These are phyloP conservation scores for Lentinula raphanica DNA, from an alignment of 768 basidiomycete genomes.

Conservation along the genomic window DNA sequence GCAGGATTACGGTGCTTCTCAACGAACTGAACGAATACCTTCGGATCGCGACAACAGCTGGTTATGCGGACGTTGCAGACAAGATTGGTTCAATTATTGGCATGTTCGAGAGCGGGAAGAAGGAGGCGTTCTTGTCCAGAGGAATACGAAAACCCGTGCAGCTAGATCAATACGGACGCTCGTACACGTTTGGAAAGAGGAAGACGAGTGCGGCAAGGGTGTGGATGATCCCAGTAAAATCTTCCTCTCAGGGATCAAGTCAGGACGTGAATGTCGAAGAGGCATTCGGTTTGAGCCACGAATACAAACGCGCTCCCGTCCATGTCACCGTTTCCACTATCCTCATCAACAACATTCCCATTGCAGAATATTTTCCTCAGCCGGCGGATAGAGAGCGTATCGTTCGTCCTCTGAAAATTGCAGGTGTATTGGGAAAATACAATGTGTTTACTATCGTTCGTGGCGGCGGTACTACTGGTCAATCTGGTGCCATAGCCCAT, in stretches of 20 bases:
- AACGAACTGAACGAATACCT: slow-evolving; percentile 61
- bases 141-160: slow-evolving; percentile 51
- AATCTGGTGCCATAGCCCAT: slow-evolving; percentile 81
- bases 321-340: slow-evolving; percentile 55
- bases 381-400: slow-evolving; percentile 76
- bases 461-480: slow-evolving; percentile 89
- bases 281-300: slow-evolving; percentile 16
- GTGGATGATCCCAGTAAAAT: slow-evolving; percentile 78
- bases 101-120: slow-evolving; percentile 63
- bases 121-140: slow-evolving; percentile 40
- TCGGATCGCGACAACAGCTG: slow-evolving; percentile 54
- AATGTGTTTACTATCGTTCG: slow-evolving; percentile 71
- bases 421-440: slow-evolving; percentile 80
- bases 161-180: slow-evolving; percentile 74
- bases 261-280: slow-evolving; percentile 21
- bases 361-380: slow-evolving; percentile 73
- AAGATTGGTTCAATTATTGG: slow-evolving; percentile 48
- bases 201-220: slow-evolving; percentile 90
- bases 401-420: slow-evolving; percentile 77
- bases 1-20: slow-evolving; percentile 55
- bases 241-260: neutral
- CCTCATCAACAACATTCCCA: slow-evolving; percentile 79
- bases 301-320: slow-evolving; percentile 13
- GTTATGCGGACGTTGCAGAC: slow-evolving; percentile 48
- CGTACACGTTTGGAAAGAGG: slow-evolving; percentile 80